A percentile compares a stretch with the other conserved stretches of the same genome.
Evolutionary conservation across 2,329 filamentous ascomycete genomes (phyloP).

Genomic region (Colletotrichum sp.): DNA sequence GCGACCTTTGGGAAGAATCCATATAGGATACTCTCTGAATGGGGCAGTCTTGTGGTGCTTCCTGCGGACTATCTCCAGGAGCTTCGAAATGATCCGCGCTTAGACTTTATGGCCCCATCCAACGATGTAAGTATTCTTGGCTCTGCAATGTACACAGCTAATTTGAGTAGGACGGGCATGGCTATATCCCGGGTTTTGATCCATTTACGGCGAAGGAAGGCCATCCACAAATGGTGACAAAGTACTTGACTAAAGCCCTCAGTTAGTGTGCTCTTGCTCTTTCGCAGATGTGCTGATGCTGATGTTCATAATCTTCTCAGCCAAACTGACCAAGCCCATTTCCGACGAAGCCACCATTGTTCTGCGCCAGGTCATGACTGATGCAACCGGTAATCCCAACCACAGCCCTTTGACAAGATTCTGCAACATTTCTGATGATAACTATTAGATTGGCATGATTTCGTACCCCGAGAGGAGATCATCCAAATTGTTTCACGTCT

Average conservation of each 20-base stretch:
- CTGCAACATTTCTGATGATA: too few species aligned
- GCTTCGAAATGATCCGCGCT: background rate
- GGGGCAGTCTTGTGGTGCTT: background rate
- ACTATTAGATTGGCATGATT: conserved; percentile 20
- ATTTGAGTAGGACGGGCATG: background rate
- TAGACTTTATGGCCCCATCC: background rate
- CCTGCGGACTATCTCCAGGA: background rate
- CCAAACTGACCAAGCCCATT: background rate
- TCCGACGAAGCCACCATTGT: background rate
- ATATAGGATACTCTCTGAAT: background rate
- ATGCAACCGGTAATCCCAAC: background rate
- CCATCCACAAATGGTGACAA: background rate
- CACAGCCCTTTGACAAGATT: too few species aligned
- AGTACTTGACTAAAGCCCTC: background rate
- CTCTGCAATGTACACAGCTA: too few species aligned
- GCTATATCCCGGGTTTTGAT: background rate
- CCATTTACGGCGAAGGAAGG: background rate
- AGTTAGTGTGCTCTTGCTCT: background rate
- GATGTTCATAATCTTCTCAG: too few species aligned
- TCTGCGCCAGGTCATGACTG: background rate
- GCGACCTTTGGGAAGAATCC: background rate
- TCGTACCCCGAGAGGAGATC: background rate
- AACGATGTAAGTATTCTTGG: background rate
- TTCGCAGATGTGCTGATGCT: too few species aligned
- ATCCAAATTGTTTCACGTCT: conserved; percentile 18